Evolutionary conservation across 139 green algal genomes (phyloP).

Genomic region (Chlorella sp.): DNA sequence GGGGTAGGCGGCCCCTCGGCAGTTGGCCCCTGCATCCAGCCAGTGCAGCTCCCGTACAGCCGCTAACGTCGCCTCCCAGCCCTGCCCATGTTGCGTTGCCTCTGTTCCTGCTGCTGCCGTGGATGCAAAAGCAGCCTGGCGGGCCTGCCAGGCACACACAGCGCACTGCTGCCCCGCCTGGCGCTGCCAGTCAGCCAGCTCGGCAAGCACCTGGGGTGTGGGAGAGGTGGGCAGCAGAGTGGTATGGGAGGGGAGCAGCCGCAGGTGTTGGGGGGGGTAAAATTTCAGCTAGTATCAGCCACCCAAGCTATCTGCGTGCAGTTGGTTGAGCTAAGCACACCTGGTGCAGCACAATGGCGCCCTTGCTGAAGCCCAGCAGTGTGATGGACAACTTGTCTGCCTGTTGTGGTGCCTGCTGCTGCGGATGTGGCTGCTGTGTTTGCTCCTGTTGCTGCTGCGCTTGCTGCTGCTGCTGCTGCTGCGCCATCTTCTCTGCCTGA

Average conservation of each 20-base stretch:
- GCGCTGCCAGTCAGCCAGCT: conserved; percentile 51
- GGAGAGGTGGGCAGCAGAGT: too few relatives aligned
- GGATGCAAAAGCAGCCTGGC: too few relatives aligned
- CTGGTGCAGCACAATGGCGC: conserved; percentile 71
- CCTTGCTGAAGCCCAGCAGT: conserved; percentile 65
- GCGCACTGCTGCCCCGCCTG: not conserved
- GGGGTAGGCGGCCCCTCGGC: conserved; percentile 56
- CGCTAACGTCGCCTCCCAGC: not conserved
- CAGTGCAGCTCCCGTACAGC: conserved; percentile 57
- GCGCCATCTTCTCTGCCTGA: too few relatives aligned
- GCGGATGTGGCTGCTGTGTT: too few relatives aligned
- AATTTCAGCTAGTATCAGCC: too few relatives aligned
- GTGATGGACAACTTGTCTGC: not conserved
- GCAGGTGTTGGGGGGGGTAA: too few relatives aligned
- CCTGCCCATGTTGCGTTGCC: not conserved
- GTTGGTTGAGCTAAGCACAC: too few relatives aligned
- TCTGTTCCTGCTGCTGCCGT: not conserved
- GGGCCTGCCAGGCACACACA: not conserved
- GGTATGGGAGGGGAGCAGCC: too few relatives aligned
- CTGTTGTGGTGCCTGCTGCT: not conserved
- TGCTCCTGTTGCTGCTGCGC: too few relatives aligned
- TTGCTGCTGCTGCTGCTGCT: too few relatives aligned
- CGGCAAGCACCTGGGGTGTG: conserved; percentile 47
- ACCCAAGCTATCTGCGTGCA: too few relatives aligned
- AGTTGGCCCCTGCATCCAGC: conserved; percentile 72